phyloP scores from a whole-genome alignment of 2,329 filamentous ascomycete species.

The Fusarium sp. region DNA sequence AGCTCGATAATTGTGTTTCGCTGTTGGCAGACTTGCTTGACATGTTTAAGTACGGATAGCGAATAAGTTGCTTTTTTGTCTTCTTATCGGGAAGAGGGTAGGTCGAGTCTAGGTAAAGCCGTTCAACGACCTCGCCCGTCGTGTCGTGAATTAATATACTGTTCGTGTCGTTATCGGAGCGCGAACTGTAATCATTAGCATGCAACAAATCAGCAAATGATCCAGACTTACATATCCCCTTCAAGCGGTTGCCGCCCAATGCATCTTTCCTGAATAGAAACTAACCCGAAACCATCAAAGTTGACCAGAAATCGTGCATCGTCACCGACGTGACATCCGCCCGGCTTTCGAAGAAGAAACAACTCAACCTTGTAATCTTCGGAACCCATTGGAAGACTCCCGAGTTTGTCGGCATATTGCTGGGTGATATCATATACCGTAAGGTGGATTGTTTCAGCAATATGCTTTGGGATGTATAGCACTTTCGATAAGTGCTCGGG shows the following conservation, averaged over 20 bases:
- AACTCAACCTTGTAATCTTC: conserved; percentile 22
- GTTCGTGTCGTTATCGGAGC: neutral
- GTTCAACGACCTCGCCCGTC: neutral
- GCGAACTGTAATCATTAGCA: neutral
- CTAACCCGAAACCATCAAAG: accelerated
- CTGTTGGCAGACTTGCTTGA: accelerated
- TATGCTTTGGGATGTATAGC: conserved; percentile 14
- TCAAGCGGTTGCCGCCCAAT: conserved; percentile 8
- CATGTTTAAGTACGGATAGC: neutral
- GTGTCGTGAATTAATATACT: neutral
- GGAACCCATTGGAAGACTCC: neutral
- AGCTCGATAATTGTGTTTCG: accelerated
- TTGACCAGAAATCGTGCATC: conserved; percentile 22
- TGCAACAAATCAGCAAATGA: accelerated
- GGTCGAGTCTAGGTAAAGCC: accelerated
- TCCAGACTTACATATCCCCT: conserved; percentile 14
- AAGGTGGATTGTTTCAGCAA: neutral
- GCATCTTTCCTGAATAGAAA: conserved; percentile 6
- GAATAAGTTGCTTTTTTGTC: neutral
- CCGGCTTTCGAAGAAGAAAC: conserved; percentile 21
- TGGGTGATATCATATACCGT: conserved; percentile 14
- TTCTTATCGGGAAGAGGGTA: conserved; percentile 7
- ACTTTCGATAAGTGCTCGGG: conserved; percentile 2
- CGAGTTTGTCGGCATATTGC: conserved; percentile 5
- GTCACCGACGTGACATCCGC: neutral